phyloP scores from a whole-genome alignment of 345 rosid species.

The Ricinus communis region DNA sequence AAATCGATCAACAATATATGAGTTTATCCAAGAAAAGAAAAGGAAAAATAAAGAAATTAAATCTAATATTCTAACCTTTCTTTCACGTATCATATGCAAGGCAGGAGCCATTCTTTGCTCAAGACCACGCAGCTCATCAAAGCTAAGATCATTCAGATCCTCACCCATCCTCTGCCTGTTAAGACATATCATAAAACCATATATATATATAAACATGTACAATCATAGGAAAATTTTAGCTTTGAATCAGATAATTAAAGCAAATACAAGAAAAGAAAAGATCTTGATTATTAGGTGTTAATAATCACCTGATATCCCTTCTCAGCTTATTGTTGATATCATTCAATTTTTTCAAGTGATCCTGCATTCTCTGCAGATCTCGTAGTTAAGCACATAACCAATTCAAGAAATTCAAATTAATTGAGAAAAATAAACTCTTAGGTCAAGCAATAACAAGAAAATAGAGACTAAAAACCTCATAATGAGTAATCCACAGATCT shows the following conservation, averaged over 20 bases:
- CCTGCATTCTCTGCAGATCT: slow-evolving; percentile 56
- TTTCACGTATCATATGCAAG: slow-evolving; percentile 34
- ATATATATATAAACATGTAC: no score
- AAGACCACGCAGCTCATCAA: slow-evolving; percentile 42
- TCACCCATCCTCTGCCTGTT: slow-evolving; percentile 62
- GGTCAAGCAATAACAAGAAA: neutral
- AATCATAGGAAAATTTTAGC: no score
- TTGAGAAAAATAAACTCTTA: neutral
- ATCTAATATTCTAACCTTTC: slow-evolving; percentile 40
- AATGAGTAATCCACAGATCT: slow-evolving; percentile 61
- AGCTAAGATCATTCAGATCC: slow-evolving; percentile 39
- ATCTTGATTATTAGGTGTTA: no score
- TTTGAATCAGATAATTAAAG: no score
- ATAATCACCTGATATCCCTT: slow-evolving; percentile 47
- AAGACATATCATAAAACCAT: neutral
- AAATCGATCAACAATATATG: no score
- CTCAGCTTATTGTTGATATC: slow-evolving; percentile 49
- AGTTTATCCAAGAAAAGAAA: no score
- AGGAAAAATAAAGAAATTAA: no score
- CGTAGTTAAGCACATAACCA: neutral
- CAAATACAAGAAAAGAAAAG: no score
- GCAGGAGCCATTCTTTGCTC: slow-evolving; percentile 42
- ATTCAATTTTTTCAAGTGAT: slow-evolving; percentile 41
- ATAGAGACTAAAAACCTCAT: slow-evolving; percentile 36
- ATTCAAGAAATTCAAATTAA: neutral